Evolutionary conservation across 192 early-diverging fungal species (phyloP), one percentile per base, ranked within the genome.

Genomic region (Phlyctochytrium arcticum): DNA sequence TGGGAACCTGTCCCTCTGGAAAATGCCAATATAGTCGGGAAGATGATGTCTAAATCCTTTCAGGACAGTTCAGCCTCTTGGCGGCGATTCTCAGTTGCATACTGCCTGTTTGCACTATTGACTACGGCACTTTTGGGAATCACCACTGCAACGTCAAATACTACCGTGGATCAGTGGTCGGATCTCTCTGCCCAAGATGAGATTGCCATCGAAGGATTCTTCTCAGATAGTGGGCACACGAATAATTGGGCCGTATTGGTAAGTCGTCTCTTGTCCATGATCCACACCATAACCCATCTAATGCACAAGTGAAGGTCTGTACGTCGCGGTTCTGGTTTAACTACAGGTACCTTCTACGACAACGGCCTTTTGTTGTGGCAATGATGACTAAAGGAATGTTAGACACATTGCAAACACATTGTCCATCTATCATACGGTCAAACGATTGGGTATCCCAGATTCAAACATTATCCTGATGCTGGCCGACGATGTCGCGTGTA

Each of bases 301-400:
- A 17, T 57, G 4, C 46, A n/a, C n/a, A n/a, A n/a, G n/a, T n/a
- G n/a, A n/a, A 91, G 88, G 90, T 95, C 26, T 92, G 92, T 78
- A 95, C 97, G 3, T 99, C 97, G 10, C 86, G 97, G 6, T 99
- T 96, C 75, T 99, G 97, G 97, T 97, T 99, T 83, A 99, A 99
- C 76, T 99, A 99, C 75, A 78, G 94, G 12, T 71, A 48, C 15
- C 15, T 17, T 19, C 19, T 30, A 53, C 19, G 4, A 30, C 23
- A 3, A 30, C 15, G 17, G 50, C 19, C 19, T 4, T 30, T 30
- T 30, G 5, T n/a, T n/a, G n/a, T n/a, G n/a, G n/a, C n/a, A n/a
- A n/a, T n/a, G n/a, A n/a, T n/a, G n/a, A n/a, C n/a, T n/a, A n/a
- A n/a, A n/a, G n/a, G n/a, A n/a, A n/a, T n/a, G n/a, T 33, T 30